Evolutionary conservation across 179 eudicot species (phyloP).

Genomic region (Actinidia chinensis): DNA sequence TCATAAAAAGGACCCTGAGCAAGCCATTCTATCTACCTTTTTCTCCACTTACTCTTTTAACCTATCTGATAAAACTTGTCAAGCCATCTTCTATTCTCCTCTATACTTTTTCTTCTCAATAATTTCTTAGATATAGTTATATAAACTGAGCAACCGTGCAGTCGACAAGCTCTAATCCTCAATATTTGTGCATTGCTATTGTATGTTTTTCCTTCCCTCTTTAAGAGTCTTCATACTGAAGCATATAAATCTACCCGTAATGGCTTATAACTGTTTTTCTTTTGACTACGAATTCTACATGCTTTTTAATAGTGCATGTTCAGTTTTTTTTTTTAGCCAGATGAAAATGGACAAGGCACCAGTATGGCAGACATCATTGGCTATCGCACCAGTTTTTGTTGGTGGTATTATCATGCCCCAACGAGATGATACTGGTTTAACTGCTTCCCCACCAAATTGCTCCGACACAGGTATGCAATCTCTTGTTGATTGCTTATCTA

Average conservation of each 20-base stretch:
- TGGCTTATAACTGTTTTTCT: neutral
- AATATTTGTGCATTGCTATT: neutral
- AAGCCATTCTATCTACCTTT: neutral
- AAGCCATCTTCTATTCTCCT: neutral
- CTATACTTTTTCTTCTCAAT: neutral
- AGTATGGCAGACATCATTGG: conserved; percentile 99
- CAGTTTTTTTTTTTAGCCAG: conserved; percentile 30
- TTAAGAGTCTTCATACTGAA: neutral
- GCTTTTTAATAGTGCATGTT: neutral
- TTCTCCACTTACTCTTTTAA: neutral
- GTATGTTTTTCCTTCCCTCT: neutral
- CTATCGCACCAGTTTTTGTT: conserved; percentile 80
- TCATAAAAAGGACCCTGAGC: neutral
- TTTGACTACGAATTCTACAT: too few species aligned
- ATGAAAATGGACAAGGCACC: conserved; percentile 88
- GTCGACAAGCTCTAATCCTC: neutral
- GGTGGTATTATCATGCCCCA: conserved; percentile 92
- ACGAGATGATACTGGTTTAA: conserved; percentile 95
- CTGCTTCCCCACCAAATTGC: conserved; percentile 96
- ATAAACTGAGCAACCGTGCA: neutral
- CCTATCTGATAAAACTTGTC: neutral
- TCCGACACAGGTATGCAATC: conserved; percentile 70
- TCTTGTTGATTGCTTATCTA: conserved; percentile 13
- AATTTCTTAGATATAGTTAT: neutral
- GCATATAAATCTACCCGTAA: neutral